Conservation (phyloP, 108 stramenopile genomes). For the Epithemia pelagica region DNA sequence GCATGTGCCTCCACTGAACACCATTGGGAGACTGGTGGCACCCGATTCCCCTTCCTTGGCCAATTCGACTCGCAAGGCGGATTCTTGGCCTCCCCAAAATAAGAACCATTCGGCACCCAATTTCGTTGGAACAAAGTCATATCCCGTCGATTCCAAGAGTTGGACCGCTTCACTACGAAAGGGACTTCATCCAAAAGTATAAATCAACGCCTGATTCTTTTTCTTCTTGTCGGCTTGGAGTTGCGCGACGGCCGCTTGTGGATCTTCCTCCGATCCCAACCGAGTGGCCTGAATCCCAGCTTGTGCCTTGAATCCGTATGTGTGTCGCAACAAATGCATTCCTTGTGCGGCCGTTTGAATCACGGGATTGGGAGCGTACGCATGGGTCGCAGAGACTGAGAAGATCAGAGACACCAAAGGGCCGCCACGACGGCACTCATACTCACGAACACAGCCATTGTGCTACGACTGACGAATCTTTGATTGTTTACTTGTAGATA, state of each 20-base stretch:
- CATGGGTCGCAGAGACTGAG: neutral
- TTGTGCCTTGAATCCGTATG: slow-evolving; percentile 50
- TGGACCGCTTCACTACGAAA: slow-evolving; percentile 55
- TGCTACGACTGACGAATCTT: too few relatives aligned
- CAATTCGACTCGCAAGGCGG: slow-evolving; percentile 46
- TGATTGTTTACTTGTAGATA: too few relatives aligned
- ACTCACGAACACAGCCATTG: too few relatives aligned
- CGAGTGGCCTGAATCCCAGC: slow-evolving; percentile 49
- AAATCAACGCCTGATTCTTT: slow-evolving; percentile 51
- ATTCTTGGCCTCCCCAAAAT: slow-evolving; percentile 43
- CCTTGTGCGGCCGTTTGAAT: slow-evolving; percentile 57
- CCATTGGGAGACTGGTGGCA: slow-evolving; percentile 52
- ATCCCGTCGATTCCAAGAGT: slow-evolving; percentile 45
- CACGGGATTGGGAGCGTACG: slow-evolving; percentile 36
- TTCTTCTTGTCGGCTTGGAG: slow-evolving; percentile 13
- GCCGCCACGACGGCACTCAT: too few relatives aligned
- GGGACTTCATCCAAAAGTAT: slow-evolving; percentile 60
- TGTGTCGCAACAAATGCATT: slow-evolving; percentile 54
- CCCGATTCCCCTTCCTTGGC: slow-evolving; percentile 38
- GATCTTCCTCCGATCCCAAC: slow-evolving; percentile 35
- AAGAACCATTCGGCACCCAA: slow-evolving; percentile 69
- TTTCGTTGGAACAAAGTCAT: slow-evolving; percentile 45
- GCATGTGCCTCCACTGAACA: slow-evolving; percentile 65
- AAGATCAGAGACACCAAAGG: too few relatives aligned
- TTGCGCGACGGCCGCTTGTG: slow-evolving; percentile 26